These are phyloP conservation scores for Xanthoparmelia taractica DNA, from an alignment of 495 filamentous ascomycete species.

Conservation along the genomic window DNA sequence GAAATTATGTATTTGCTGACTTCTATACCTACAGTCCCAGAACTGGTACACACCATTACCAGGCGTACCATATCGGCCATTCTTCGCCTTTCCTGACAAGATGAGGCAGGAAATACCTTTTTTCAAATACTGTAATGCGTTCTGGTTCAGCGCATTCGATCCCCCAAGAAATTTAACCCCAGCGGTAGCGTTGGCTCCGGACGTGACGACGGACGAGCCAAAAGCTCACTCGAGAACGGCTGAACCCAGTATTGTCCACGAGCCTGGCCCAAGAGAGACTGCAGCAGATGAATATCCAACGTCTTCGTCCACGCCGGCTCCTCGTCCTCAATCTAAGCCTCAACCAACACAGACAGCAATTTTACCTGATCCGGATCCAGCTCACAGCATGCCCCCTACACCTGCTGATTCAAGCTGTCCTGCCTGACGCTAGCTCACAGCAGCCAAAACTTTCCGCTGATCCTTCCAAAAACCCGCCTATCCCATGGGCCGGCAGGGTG, in stretches of 20 bases:
- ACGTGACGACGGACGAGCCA: neutral
- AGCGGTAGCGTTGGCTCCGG: neutral
- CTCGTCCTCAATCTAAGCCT: slow-evolving; percentile 17
- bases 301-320: neutral
- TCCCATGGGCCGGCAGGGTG: too few relatives aligned
- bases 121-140: neutral
- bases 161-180: neutral
- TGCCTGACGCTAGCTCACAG: neutral
- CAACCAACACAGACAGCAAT: slow-evolving; percentile 20
- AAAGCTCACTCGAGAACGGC: neutral
- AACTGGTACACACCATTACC: neutral
- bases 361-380: slow-evolving; percentile 25
- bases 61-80: neutral
- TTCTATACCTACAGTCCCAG: neutral
- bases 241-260: neutral
- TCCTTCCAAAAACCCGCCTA: neutral
- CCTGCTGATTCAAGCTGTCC: neutral
- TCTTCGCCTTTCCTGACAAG: neutral
- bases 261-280: neutral
- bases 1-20: too few relatives aligned
- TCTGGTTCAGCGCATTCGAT: neutral
- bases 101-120: neutral
- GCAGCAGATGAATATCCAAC: neutral
- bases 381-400: neutral
- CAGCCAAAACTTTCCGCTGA: neutral